Evolutionary conservation across 208 protist species (phyloP).

Genomic region (Borovskyia barvae): DNA sequence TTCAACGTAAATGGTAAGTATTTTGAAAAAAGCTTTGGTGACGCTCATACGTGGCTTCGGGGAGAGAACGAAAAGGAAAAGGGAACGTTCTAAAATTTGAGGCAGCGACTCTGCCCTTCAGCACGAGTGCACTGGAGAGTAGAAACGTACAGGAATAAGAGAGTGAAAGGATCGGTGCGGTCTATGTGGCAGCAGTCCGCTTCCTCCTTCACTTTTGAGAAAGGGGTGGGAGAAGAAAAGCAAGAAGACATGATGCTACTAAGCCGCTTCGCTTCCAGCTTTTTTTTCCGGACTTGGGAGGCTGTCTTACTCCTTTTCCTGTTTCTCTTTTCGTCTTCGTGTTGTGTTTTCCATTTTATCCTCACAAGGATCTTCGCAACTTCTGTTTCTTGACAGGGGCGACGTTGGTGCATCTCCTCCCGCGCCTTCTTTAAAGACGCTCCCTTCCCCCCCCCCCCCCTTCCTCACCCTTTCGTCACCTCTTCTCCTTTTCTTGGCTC

Average conservation of each 20-base stretch:
- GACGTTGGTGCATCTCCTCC: constrained; percentile 4
- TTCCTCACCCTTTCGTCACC: neutral
- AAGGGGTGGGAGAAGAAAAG: too few species aligned
- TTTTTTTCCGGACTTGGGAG: too few species aligned
- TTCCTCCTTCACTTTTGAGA: constrained; percentile 10
- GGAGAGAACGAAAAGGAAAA: too few species aligned
- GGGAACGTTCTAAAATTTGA: too few species aligned
- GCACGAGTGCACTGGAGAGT: too few species aligned
- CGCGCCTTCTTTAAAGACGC: neutral
- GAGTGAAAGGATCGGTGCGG: neutral
- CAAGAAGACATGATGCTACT: too few species aligned
- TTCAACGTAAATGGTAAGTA: too few species aligned
- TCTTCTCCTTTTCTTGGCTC: neutral
- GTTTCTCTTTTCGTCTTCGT: neutral
- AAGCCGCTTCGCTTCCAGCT: too few species aligned
- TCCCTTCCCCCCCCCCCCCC: constrained; percentile 1
- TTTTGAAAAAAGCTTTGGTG: too few species aligned
- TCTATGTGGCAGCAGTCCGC: neutral
- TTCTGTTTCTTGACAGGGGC: neutral
- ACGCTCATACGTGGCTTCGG: too few species aligned
- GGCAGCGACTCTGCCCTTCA: too few species aligned
- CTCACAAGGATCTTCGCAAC: neutral
- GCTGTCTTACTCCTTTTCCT: neutral
- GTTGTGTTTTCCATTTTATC: neutral
- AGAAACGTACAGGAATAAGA: neutral